Percentiles rank a stretch among this genome's conserved stretches.
These are phyloP conservation scores for Curvularia eragrostidis DNA, from an alignment of 2,329 filamentous ascomycete species.

Conservation along the genomic window DNA sequence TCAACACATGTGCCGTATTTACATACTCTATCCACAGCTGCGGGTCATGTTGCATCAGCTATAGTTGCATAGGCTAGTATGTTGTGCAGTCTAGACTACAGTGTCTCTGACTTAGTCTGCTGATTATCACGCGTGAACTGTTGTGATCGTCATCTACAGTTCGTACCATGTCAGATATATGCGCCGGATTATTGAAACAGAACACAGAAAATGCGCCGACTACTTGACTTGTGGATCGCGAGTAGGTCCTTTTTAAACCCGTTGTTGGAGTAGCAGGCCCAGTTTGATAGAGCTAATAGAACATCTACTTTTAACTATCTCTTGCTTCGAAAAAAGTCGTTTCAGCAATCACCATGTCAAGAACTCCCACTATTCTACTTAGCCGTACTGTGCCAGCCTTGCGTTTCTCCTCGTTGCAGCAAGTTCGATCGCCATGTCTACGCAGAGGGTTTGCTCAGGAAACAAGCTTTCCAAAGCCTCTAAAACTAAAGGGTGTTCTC, in stretches of 20 bases:
- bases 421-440: slow-evolving; percentile 9
- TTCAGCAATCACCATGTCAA: slow-evolving; percentile 10
- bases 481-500: slow-evolving; percentile 12
- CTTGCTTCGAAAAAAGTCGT: background rate
- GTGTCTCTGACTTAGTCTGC: background rate
- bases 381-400: slow-evolving; percentile 2
- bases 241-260: background rate
- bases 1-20: background rate
- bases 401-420: background rate
- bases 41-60: background rate
- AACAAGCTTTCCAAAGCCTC: slow-evolving; percentile 11
- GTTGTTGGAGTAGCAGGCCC: slow-evolving; percentile 8
- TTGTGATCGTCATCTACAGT: background rate
- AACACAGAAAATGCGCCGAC: slow-evolving; percentile 9
- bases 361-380: slow-evolving; percentile 5
- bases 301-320: background rate
- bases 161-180: slow-evolving; percentile 7
- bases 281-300: background rate
- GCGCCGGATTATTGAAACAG: background rate
- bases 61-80: background rate
- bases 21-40: background rate
- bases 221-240: background rate
- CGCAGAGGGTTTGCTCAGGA: slow-evolving; percentile 12
- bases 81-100: background rate
- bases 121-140: background rate